Conservation (phyloP, 1,139 yeast species). For the Hyphopichia burtonii region DNA sequence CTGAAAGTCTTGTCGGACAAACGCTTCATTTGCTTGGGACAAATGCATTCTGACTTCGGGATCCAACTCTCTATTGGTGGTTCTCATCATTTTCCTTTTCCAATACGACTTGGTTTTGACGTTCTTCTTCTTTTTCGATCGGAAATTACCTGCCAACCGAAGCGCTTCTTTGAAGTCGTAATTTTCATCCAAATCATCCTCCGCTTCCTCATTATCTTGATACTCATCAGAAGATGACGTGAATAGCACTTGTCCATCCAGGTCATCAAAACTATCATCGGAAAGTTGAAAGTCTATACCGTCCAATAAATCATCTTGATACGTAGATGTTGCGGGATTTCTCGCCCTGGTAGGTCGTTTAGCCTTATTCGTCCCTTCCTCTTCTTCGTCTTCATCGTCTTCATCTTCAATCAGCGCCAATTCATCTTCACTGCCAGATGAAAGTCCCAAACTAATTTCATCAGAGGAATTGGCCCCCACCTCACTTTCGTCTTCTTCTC, state of each 20-base stretch:
- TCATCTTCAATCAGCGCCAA: not conserved
- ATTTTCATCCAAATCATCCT: constrained; percentile 44
- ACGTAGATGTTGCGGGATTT: too few species aligned
- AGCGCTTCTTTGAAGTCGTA: constrained; percentile 59
- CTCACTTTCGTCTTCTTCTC: not conserved
- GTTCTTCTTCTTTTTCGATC: constrained; percentile 24
- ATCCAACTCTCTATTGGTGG: constrained; percentile 50
- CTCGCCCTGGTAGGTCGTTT: not conserved
- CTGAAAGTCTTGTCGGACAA: constrained; percentile 63
- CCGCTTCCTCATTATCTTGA: constrained; percentile 23
- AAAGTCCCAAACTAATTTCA: not conserved
- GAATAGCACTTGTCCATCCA: constrained; percentile 6
- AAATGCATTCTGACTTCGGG: constrained; percentile 69
- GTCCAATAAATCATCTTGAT: not conserved
- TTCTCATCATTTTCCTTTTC: constrained; percentile 32
- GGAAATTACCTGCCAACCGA: constrained; percentile 59
- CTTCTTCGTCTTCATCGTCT: not conserved
- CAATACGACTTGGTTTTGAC: constrained; percentile 30
- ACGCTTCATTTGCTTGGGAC: constrained; percentile 78
- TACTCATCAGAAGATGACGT: constrained; percentile 21
- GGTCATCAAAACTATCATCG: not conserved
- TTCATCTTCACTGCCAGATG: not conserved
- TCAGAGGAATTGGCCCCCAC: not conserved
- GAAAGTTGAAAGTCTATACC: not conserved
- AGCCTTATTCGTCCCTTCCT: not conserved